Evolutionary conservation across 306 rosid species (phyloP), one percentile per base, ranked within the genome.

Genomic region (Alnus rubra): DNA sequence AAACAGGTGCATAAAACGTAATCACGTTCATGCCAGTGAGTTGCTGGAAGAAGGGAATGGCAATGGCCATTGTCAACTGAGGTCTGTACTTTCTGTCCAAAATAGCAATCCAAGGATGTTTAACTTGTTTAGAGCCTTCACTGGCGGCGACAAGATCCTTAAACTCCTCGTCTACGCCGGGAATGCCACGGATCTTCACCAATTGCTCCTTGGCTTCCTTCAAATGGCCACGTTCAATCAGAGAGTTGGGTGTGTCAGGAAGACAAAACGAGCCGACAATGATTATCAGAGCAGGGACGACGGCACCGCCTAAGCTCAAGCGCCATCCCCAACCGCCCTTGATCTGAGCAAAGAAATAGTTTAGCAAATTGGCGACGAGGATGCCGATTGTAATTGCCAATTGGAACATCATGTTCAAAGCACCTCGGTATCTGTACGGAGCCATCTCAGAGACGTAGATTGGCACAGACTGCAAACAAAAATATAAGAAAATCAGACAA

Each of bases 401-500:
- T 77, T 94, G 97, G 85, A 92, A 94, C 56, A 92, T 51, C 89
- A 90, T 92, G 86, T 94, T 94, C 1, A 92, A 82, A 14, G 77
- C 90, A 28, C 96, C 97, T 28, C 97, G 48, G 47, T 85, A 85
- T 13, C 71, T 89, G 48, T 75, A 86, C 9, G 95, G 97, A 0
- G 98, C 98, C 89, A 88, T 84, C 73, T 93, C 97, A 4, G 97
- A 94, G 2, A 94, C 73, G 74, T 94, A 92, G 52, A 94, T 94
- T 4, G 98, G 94, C 69, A 94, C 96, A 4, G 96, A 83, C 97
- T 91, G 86, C 54, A 73, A 69, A 74, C 1, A 47, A 28, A 30
- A n/a, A 7, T 65, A 58, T 30, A 1, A 9, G 45, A 42, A 23
- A 23, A 23, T 23, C 28, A 23, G 28, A 23, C 28, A 23, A 23